A percentile compares a stretch with the other conserved stretches of the same genome.
phyloP scores from a whole-genome alignment of 1,139 yeast genomes.

The Debaryomyces nepalensis region DNA sequence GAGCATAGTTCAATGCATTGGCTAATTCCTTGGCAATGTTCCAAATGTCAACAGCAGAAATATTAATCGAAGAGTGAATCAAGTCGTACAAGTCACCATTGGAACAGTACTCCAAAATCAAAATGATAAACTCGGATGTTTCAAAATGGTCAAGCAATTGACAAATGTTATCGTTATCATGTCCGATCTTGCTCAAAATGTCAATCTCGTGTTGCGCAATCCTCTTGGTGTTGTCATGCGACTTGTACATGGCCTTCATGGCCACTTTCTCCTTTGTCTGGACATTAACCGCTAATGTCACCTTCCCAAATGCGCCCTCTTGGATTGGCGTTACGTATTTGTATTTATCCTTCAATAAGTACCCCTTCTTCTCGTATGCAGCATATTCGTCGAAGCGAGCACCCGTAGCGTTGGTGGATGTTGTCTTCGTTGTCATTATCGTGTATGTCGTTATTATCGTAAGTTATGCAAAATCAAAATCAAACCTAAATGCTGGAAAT shows the following conservation, averaged over 20 bases:
- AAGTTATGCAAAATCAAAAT: slow-evolving; percentile 5
- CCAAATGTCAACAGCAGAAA: slow-evolving; percentile 29
- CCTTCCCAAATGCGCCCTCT: slow-evolving; percentile 59
- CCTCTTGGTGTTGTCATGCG: slow-evolving; percentile 17
- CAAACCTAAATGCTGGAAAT: slow-evolving; percentile 1
- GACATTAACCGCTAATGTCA: slow-evolving; percentile 50
- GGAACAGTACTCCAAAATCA: slow-evolving; percentile 55
- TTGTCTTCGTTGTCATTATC: slow-evolving; percentile 7
- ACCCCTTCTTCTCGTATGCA: slow-evolving; percentile 38
- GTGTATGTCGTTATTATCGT: slow-evolving; percentile 8
- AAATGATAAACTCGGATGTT: slow-evolving; percentile 39
- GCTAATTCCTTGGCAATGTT: slow-evolving; percentile 44
- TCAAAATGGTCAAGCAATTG: slow-evolving; percentile 49
- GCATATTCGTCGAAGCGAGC: slow-evolving; percentile 29
- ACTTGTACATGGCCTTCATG: slow-evolving; percentile 46
- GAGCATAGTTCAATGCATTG: slow-evolving; percentile 46
- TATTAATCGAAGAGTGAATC: slow-evolving; percentile 29
- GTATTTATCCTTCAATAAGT: slow-evolving; percentile 39
- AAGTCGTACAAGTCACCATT: slow-evolving; percentile 57
- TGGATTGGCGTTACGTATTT: slow-evolving; percentile 45
- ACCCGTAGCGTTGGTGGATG: background rate
- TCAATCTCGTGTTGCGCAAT: slow-evolving; percentile 54
- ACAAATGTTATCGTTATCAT: slow-evolving; percentile 47
- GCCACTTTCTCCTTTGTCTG: slow-evolving; percentile 38
- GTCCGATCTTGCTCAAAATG: slow-evolving; percentile 41